These are phyloP conservation scores for Tolypocladium nubicola DNA, from an alignment of 2,329 filamentous ascomycete species.

Conservation along the genomic window DNA sequence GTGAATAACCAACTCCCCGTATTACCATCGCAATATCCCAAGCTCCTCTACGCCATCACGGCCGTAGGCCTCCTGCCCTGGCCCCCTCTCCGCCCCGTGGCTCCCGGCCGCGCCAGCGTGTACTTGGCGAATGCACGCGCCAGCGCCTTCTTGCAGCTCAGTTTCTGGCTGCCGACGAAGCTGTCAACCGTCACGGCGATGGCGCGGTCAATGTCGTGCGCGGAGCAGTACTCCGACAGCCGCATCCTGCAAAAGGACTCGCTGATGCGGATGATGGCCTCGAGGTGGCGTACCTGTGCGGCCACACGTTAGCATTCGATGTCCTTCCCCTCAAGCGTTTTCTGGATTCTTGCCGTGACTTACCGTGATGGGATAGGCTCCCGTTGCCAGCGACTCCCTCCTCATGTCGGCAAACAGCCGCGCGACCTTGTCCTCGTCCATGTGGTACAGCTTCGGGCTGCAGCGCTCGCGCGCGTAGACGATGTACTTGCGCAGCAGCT, in stretches of 20 bases:
- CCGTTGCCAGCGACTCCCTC: conserved; percentile 82
- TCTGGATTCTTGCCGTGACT: conserved; percentile 22
- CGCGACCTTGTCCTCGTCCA: conserved; percentile 95
- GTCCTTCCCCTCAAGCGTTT: neutral
- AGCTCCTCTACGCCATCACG: conserved; percentile 13
- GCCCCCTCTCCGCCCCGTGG: conserved; percentile 10
- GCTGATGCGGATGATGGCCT: conserved; percentile 92
- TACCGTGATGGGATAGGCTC: conserved; percentile 96
- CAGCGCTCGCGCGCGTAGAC: conserved; percentile 86
- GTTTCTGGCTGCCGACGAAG: conserved; percentile 92
- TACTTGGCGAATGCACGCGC: conserved; percentile 96
- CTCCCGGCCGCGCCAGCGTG: conserved; percentile 45
- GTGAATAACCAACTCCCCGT: neutral
- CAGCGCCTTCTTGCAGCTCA: conserved; percentile 94
- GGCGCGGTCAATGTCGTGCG: conserved; percentile 87
- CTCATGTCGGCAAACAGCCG: conserved; percentile 94
- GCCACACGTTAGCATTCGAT: neutral
- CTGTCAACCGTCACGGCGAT: conserved; percentile 95
- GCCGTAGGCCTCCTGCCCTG: conserved; percentile 16
- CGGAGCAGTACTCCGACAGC: conserved; percentile 86
- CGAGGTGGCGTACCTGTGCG: conserved; percentile 78
- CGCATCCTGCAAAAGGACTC: conserved; percentile 97
- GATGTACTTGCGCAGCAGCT: conserved; percentile 90
- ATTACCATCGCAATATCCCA: neutral
- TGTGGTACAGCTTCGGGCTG: conserved; percentile 87